Base-by-base conservation (phyloP, 2,329 filamentous ascomycete genomes). In the Calonectria ilicicola region DNA sequence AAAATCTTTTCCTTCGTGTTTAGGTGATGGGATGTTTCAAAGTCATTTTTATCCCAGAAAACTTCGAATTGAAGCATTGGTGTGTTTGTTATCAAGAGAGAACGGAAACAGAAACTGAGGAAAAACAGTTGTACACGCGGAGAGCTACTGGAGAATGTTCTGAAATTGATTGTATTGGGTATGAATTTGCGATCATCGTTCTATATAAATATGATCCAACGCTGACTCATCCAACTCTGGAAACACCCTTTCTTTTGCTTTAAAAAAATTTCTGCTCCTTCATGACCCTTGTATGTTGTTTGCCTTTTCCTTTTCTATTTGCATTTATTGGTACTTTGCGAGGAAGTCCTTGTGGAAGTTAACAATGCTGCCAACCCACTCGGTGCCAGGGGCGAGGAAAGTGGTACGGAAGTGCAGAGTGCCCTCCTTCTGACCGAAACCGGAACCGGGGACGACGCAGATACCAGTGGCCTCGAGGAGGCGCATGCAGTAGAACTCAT, bases 401-500 rank as follows among this genome's bases (percentile, higher is more conserved):
- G 97, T 99, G 5, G 97, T 99, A 74, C 97, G 90, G 90, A 99
- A 98, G 87, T 99, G 97, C 81, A 97, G 88, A 0, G 94, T 97
- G 79, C 93, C 93, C 80, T 97, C 94, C 86, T 93, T 96, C 88
- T 99, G 97, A 7, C 97, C 97, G 82, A 99, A 99, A 1, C 97
- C 97, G 70, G 92, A 93, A 53, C 97, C 97, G 1, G 97, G 93
- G 2, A 99, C 95, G 67, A 98, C 94, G 80, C 97, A 99, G 70
- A 99, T 93, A 73, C 97, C 97, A 0, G 97, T 99, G 2, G 95
- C 93, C 83, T 99, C 96, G 74, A 99, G 93, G 80, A 99, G 88
- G 74, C 92, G 90, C 87, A 98, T 90, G 86, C 94, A 95, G 89
- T 99, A 99, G 87, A 97, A 98, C 85, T 98, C 96, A 80, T 99